A percentile compares a stretch with the other conserved stretches of the same genome.
Evolutionary conservation across 2,329 filamentous ascomycete species (phyloP).

Genomic region (Fusarium cicatricum): DNA sequence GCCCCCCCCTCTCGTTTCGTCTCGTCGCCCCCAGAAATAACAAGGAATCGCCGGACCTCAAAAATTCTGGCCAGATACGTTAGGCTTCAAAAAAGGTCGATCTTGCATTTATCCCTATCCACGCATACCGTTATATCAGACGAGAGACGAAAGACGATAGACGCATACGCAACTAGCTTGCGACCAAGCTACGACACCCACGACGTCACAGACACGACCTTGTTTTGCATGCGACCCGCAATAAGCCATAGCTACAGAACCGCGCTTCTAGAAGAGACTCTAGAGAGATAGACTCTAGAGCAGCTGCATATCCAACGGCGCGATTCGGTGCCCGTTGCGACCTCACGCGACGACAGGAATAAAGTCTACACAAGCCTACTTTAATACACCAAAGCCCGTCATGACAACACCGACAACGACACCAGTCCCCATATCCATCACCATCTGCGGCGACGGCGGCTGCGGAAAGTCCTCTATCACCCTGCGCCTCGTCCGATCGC

Average conservation of each 20-base stretch:
- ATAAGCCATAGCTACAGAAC: neutral
- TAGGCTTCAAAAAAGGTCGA: constrained; percentile 2
- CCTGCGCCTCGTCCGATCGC: constrained; percentile 79
- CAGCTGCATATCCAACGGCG: constrained; percentile 21
- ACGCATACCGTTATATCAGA: constrained; percentile 8
- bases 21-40: constrained; percentile 1
- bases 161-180: constrained; percentile 3
- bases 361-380: neutral
- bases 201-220: constrained; percentile 22
- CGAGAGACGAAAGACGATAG: neutral
- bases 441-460: constrained; percentile 86
- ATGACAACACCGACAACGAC: constrained; percentile 38
- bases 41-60: constrained; percentile 14
- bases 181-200: constrained; percentile 20
- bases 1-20: too few relatives aligned
- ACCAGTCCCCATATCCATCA: constrained; percentile 73
- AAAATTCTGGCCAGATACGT: constrained; percentile 28
- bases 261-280: constrained; percentile 8
- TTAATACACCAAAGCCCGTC: neutral
- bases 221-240: neutral
- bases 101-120: neutral
- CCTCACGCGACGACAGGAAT: constrained; percentile 10
- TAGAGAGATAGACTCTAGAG: constrained; percentile 18
- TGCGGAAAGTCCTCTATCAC: constrained; percentile 89
- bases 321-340: constrained; percentile 18